A percentile compares a stretch with the other conserved stretches of the same genome.
These are phyloP conservation scores for Potentilla sterilis DNA, from an alignment of 306 rosid genomes.

Conservation along the genomic window DNA sequence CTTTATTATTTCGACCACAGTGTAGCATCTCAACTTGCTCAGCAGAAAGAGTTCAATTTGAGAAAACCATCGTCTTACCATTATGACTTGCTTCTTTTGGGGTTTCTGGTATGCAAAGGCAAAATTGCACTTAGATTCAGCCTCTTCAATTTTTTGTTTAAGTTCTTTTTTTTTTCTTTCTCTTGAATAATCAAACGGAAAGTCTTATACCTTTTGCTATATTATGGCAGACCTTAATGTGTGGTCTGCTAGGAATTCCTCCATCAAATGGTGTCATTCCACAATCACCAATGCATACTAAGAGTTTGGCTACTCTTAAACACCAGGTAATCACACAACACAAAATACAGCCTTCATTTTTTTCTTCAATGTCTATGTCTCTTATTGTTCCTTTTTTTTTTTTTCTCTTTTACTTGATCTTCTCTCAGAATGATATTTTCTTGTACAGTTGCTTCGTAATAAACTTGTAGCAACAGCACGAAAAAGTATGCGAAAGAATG, in stretches of 20 bases:
- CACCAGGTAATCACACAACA: conserved; percentile 64
- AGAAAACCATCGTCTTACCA: conserved; percentile 95
- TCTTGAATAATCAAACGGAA: neutral
- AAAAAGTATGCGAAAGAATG: conserved; percentile 67
- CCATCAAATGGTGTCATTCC: conserved; percentile 98
- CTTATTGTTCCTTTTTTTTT: neutral
- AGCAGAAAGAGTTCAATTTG: conserved; percentile 94
- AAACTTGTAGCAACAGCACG: conserved; percentile 70
- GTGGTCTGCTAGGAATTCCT: conserved; percentile 95
- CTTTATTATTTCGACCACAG: conserved; percentile 97
- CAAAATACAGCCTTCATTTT: neutral
- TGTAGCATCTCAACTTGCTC: conserved; percentile 96
- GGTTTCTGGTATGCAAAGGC: conserved; percentile 61
- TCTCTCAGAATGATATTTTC: conserved; percentile 12
- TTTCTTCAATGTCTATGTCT: neutral
- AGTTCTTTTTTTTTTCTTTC: neutral
- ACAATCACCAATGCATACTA: conserved; percentile 98
- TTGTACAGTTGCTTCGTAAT: conserved; percentile 80
- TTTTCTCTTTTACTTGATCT: neutral
- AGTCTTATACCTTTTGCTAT: neutral
- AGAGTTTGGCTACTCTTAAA: conserved; percentile 95
- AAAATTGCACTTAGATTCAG: neutral
- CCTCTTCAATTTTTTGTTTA: neutral
- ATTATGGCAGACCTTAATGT: conserved; percentile 66
- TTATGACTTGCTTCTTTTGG: conserved; percentile 89